Base-by-base conservation (phyloP, 345 rosid genomes). In the Ailanthus altissimus region DNA sequence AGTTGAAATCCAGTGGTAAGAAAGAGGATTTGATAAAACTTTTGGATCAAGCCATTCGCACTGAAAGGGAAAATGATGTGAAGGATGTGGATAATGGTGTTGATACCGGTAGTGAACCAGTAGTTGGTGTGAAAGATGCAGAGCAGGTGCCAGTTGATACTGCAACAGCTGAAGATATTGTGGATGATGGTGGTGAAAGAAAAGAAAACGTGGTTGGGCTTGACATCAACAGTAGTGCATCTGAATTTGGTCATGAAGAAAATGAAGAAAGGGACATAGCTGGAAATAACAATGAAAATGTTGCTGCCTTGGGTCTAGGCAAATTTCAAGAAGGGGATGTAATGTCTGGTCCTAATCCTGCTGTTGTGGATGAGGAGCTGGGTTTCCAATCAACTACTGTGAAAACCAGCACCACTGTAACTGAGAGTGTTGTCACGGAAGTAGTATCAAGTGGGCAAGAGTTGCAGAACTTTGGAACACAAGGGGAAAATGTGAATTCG, bases 21-120 rank as follows among this genome's bases (percentile, higher is more conserved):
- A 97, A 97, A 86, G 94, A 89, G 56, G 98, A 97, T 57, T 77
- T 96, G 90, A 84, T 96, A 65, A 94, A 61, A 84, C 94, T 97
- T 28, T 79, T 97, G 81, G 92, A 88, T 82, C 95, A 92, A 70
- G 94, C 95, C 0, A 58, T 94, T 80, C 89, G 88, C 32, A 11
- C 61, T 72, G 97, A 96, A 80, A 83, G 79, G 87, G 93, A 93
- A 89, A 85, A 56, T 63, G 73, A 73, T 13, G 75, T 23, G n/a
- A 77, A 49, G 78, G 80, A 81, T 47, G 83, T 23, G 71, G 88
- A 85, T 58, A 79, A 80, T 80, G 89, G 77, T 72, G 18, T 40
- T 70, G 40, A 54, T 62, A 43, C 60, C 46, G 81, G 70, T 62
- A 60, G 73, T 15, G 81, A 76, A 56, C 80, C 85, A 38, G 57